Percentiles rank a stretch among this genome's conserved stretches.
Evolutionary conservation across 1,284 basidiomycete species (phyloP).

Genomic region (Trametes polyzona): DNA sequence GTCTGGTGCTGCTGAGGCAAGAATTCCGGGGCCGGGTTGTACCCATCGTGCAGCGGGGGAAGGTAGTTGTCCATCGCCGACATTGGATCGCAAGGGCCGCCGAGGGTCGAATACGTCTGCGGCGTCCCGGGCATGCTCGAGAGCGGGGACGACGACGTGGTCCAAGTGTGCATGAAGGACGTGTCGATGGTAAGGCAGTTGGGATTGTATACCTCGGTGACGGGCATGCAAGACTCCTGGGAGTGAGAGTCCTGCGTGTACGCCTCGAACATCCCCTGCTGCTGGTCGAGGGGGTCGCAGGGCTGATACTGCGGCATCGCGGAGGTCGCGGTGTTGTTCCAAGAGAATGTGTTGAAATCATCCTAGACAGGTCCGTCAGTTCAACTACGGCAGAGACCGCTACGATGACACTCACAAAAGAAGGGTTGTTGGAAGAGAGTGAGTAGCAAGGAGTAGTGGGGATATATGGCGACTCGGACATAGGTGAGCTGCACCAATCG

Average conservation of each 20-base stretch:
- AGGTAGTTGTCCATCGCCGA: slow-evolving; percentile 18
- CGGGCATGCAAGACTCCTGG: slow-evolving; percentile 19
- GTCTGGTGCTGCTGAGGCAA: slow-evolving; percentile 27
- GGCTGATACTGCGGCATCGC: slow-evolving; percentile 29
- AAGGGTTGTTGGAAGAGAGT: slow-evolving; percentile 44
- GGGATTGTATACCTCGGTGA: slow-evolving; percentile 25
- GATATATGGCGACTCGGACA: slow-evolving; percentile 28
- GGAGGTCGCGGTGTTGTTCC: slow-evolving; percentile 37
- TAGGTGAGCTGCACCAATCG: slow-evolving; percentile 33
- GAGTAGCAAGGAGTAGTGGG: slow-evolving; percentile 30
- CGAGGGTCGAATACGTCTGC: slow-evolving; percentile 26
- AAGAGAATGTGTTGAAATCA: slow-evolving; percentile 53
- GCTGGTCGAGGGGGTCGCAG: slow-evolving; percentile 38
- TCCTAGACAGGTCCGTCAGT: slow-evolving; percentile 34
- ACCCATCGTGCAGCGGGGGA: slow-evolving; percentile 15
- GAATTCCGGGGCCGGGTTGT: slow-evolving; percentile 25
- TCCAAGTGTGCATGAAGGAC: slow-evolving; percentile 32
- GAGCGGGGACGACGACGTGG: slow-evolving; percentile 32
- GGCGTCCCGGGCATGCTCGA: slow-evolving; percentile 38
- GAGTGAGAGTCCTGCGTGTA: slow-evolving; percentile 24
- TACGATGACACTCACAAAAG: slow-evolving; percentile 48
- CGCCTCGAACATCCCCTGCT: slow-evolving; percentile 15
- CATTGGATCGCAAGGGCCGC: slow-evolving; percentile 20
- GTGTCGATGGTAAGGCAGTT: slow-evolving; percentile 33
- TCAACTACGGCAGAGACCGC: slow-evolving; percentile 5